Percentiles rank a stretch among this genome's conserved stretches.
Conservation (phyloP, 768 basidiomycete species). For the Clathrus columnatus region DNA sequence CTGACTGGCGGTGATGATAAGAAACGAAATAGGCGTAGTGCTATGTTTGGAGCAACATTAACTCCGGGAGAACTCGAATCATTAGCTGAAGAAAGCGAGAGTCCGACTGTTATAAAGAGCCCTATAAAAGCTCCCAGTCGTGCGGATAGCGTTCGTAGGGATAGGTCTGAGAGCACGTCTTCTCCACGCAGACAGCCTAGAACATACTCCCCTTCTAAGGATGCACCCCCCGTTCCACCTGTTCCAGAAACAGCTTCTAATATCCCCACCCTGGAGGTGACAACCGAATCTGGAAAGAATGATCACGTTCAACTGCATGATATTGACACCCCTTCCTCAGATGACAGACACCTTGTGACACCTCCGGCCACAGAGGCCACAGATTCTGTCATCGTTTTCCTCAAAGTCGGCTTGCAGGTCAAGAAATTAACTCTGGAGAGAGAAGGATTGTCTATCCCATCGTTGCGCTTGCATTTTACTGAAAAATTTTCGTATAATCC, state of each 20-base stretch:
- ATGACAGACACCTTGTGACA: constrained; percentile 8
- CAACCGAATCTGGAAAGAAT: constrained; percentile 18
- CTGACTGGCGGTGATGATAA: constrained; percentile 25
- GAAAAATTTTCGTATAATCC: constrained; percentile 94
- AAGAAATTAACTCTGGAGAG: constrained; percentile 71
- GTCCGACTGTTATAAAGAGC: background rate
- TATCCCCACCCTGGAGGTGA: background rate
- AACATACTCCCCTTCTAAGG: constrained; percentile 21
- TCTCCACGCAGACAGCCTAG: constrained; percentile 1
- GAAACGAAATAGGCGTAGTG: constrained; percentile 50
- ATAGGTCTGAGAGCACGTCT: background rate
- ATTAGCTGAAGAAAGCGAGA: constrained; percentile 64
- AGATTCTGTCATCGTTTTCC: constrained; percentile 58
- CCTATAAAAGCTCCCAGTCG: constrained; percentile 30
- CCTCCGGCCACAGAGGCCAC: constrained; percentile 23
- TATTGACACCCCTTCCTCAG: constrained; percentile 13
- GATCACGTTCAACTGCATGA: constrained; percentile 17
- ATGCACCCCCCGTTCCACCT: constrained; percentile 24
- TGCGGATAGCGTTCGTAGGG: constrained; percentile 17
- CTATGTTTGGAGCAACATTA: constrained; percentile 46
- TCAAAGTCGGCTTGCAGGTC: constrained; percentile 85
- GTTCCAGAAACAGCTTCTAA: constrained; percentile 23
- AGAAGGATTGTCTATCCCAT: constrained; percentile 58
- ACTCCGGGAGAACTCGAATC: constrained; percentile 67
- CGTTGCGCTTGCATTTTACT: constrained; percentile 80